Evolutionary conservation across 148 eudicot species (phyloP).

Genomic region (Arbutus unedo): DNA sequence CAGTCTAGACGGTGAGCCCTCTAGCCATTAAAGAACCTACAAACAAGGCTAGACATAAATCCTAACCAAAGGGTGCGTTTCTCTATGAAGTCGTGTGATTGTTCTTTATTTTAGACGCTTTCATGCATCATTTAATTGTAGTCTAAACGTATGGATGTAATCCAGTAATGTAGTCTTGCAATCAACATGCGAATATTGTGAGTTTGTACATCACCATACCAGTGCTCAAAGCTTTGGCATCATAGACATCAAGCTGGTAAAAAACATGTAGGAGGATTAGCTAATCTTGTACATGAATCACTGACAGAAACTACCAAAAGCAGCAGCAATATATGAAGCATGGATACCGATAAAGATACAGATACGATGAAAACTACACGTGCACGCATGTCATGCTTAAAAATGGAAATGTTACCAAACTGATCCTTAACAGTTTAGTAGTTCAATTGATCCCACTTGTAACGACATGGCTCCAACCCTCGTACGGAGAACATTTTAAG

Average conservation of each 20-base stretch:
- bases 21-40: no score
- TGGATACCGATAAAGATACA: no score
- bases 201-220: conserved; percentile 34
- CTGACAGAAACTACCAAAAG: not conserved
- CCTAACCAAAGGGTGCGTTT: no score
- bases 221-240: conserved; percentile 68
- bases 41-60: no score
- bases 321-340: not conserved
- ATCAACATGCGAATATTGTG: not conserved
- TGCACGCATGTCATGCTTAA: no score
- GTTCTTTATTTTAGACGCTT: no score
- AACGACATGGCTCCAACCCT: no score
- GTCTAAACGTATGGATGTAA: not conserved
- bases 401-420: no score
- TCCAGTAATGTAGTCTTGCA: not conserved
- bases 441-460: no score
- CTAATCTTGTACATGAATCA: not conserved
- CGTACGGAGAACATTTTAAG: not conserved
- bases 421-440: no score
- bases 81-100: no score
- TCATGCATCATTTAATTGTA: not conserved
- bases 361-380: not conserved
- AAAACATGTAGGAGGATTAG: conserved; percentile 16
- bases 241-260: conserved; percentile 82
- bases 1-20: no score